Conservation (phyloP, 495 filamentous ascomycete genomes). For the Gamarada debralockiae region DNA sequence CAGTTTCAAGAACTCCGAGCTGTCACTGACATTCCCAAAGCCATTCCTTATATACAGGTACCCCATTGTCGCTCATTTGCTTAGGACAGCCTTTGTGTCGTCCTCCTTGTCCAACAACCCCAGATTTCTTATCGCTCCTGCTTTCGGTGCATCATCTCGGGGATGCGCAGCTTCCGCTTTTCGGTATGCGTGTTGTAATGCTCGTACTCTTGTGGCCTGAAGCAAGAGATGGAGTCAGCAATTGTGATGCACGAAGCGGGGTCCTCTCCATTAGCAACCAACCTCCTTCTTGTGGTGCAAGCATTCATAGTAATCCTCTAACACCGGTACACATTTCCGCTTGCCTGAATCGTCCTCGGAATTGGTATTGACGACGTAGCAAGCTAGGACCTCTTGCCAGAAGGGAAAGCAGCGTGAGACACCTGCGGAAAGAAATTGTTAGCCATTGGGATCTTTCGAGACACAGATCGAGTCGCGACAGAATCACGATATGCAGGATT, state of each 20-base stretch:
- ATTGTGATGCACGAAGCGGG: neutral
- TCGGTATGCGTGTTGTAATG: constrained; percentile 83
- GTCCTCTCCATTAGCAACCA: constrained; percentile 23
- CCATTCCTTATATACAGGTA: constrained; percentile 25
- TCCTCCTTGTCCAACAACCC: constrained; percentile 80
- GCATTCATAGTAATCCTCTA: constrained; percentile 98
- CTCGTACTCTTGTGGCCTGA: constrained; percentile 71
- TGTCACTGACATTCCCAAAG: neutral
- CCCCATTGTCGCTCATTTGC: constrained; percentile 14
- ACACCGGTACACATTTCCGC: constrained; percentile 81
- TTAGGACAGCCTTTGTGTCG: constrained; percentile 63
- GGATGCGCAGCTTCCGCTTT: constrained; percentile 72
- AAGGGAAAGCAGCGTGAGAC: constrained; percentile 94
- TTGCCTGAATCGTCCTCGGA: constrained; percentile 73
- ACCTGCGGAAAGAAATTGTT: constrained; percentile 45
- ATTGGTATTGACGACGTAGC: constrained; percentile 80
- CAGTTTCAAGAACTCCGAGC: neutral
- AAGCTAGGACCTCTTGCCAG: constrained; percentile 92
- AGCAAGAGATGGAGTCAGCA: constrained; percentile 4
- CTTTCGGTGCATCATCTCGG: constrained; percentile 67
- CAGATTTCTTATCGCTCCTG: constrained; percentile 77
- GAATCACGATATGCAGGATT: neutral
- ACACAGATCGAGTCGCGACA: neutral
- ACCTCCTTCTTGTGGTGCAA: constrained; percentile 98
- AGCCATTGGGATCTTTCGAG: constrained; percentile 13